A percentile compares a stretch with the other conserved stretches of the same genome.
Conservation (phyloP, 768 basidiomycete species). For the Hericium rajendrae region DNA sequence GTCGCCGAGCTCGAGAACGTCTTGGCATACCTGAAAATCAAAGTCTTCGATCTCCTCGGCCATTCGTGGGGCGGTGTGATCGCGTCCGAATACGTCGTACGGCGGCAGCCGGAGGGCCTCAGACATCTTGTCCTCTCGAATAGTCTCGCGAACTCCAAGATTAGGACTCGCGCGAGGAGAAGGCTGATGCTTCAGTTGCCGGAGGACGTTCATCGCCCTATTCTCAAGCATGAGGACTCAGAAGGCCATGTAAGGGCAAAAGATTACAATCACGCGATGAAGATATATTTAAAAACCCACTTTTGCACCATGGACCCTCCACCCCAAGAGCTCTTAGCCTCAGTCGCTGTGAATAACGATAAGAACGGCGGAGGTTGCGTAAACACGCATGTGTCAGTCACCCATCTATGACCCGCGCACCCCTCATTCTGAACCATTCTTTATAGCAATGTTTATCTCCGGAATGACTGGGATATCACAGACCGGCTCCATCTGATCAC, state of each 20-base stretch:
- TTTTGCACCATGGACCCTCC: not conserved
- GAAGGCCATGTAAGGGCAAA: not conserved
- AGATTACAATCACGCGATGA: not conserved
- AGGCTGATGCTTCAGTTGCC: slow-evolving; percentile 29
- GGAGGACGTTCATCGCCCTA: slow-evolving; percentile 29
- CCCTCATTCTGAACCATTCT: not conserved
- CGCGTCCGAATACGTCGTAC: slow-evolving; percentile 29
- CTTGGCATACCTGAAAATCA: slow-evolving; percentile 31
- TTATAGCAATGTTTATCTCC: not conserved
- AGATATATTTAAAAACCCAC: not conserved
- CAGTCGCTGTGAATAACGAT: not conserved
- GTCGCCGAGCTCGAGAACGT: slow-evolving; percentile 16
- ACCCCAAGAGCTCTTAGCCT: not conserved
- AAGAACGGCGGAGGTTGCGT: not conserved
- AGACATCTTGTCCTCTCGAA: slow-evolving; percentile 33
- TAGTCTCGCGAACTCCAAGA: slow-evolving; percentile 26
- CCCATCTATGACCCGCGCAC: not conserved
- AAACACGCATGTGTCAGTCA: not conserved
- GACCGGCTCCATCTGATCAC: slow-evolving; percentile 8
- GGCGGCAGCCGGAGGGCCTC: slow-evolving; percentile 31
- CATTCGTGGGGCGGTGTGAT: slow-evolving; percentile 53
- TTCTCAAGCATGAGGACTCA: not conserved
- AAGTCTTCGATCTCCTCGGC: slow-evolving; percentile 35
- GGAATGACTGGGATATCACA: slow-evolving; percentile 2
- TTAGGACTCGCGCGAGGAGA: slow-evolving; percentile 25